These are phyloP conservation scores for Amylocystis lapponica DNA, from an alignment of 768 basidiomycete species.

Conservation along the genomic window DNA sequence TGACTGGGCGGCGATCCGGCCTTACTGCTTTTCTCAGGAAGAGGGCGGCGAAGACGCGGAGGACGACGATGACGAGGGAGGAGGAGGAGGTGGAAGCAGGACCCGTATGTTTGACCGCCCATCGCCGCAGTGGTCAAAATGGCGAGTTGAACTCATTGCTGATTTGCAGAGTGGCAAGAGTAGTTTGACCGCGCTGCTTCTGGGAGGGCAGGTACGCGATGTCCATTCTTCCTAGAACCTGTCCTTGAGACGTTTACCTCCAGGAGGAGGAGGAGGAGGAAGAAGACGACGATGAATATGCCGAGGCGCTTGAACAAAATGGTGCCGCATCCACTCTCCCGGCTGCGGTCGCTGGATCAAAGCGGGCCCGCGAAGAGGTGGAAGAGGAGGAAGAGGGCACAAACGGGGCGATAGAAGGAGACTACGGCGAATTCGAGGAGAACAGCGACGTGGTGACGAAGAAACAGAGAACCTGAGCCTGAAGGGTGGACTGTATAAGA, in stretches of 20 bases:
- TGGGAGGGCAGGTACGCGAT: conserved; percentile 11
- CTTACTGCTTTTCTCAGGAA: conserved; percentile 7
- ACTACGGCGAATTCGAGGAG: conserved; percentile 26
- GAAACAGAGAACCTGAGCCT: conserved; percentile 8
- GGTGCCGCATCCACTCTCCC: conserved; percentile 12
- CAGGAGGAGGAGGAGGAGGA: conserved; percentile 17
- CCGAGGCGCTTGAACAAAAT: conserved; percentile 18
- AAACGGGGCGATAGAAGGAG: conserved; percentile 10
- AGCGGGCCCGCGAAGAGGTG: conserved; percentile 20
- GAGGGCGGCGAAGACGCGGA: conserved; percentile 20
- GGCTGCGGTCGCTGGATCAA: conserved; percentile 12
- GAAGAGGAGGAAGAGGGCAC: conserved; percentile 15
- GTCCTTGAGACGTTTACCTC: neutral
- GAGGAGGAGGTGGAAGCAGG: conserved; percentile 16
- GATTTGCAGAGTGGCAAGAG: conserved; percentile 13
- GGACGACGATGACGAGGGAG: conserved; percentile 20
- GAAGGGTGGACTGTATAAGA: no score
- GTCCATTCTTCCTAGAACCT: neutral
- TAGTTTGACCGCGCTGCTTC: conserved; percentile 22
- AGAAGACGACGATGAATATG: conserved; percentile 16
- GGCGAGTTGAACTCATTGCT: neutral
- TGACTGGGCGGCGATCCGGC: neutral
- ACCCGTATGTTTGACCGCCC: conserved; percentile 2
- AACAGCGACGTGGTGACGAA: conserved; percentile 26
- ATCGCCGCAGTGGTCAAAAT: neutral